These are phyloP conservation scores for Penicillium glabrum DNA, from an alignment of 2,329 filamentous ascomycete genomes.

Conservation along the genomic window DNA sequence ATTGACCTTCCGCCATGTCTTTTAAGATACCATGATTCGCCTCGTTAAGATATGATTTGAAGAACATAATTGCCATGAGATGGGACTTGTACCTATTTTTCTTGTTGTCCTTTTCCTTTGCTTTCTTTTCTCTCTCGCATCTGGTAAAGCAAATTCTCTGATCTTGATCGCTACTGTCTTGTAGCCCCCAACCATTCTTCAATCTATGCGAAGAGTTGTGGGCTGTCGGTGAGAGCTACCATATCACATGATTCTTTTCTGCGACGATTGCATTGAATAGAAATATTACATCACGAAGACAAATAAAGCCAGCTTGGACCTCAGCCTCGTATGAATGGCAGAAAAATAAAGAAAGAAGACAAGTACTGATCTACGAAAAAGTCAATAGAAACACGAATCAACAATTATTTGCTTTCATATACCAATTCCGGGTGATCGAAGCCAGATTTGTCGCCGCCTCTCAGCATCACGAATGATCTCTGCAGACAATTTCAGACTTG, in stretches of 20 bases:
- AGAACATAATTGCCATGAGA: conserved; percentile 24
- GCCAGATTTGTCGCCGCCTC: conserved; percentile 60
- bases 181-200: not conserved
- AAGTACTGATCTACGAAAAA: not conserved
- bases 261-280: not conserved
- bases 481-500: conserved; percentile 71
- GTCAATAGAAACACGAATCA: not conserved
- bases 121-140: not conserved
- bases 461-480: conserved; percentile 81
- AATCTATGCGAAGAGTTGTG: not conserved
- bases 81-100: conserved; percentile 6
- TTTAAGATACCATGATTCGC: conserved; percentile 28
- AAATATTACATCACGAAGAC: not conserved
- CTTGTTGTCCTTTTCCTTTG: not conserved
- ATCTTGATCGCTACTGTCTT: not conserved
- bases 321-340: not conserved
- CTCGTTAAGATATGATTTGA: conserved; percentile 21
- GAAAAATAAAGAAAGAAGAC: not conserved
- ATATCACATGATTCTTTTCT: not conserved
- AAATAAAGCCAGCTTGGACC: not conserved
- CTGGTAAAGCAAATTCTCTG: conserved; percentile 2
- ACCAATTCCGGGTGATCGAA: conserved; percentile 19
- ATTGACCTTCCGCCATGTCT: conserved; percentile 15
- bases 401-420: not conserved
- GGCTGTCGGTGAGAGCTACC: not conserved